Evolutionary conservation across 345 rosid genomes (phyloP).

Genomic region (Kandelia obovata): DNA sequence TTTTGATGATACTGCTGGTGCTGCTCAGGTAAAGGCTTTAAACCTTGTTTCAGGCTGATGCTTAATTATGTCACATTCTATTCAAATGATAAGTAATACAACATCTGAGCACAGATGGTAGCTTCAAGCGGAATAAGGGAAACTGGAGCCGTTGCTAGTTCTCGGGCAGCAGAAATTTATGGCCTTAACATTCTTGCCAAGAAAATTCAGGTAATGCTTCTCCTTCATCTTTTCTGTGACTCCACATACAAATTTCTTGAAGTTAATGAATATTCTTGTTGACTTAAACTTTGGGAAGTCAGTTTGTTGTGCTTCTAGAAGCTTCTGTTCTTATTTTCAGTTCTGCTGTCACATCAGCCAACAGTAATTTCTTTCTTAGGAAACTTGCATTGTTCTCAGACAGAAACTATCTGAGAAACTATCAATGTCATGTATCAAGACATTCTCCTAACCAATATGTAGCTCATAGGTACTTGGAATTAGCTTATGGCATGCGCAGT

Average conservation of each 20-base stretch:
- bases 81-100: slow-evolving; percentile 8
- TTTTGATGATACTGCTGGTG: slow-evolving; percentile 76
- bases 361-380: no score
- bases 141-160: slow-evolving; percentile 83
- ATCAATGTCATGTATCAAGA: no score
- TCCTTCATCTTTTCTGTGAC: background rate
- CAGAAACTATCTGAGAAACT: no score
- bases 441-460: no score
- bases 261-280: background rate
- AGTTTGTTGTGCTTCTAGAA: no score
- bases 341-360: no score
- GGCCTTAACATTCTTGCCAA: slow-evolving; percentile 74
- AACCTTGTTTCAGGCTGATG: slow-evolving; percentile 6
- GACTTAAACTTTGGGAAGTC: background rate
- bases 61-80: slow-evolving; percentile 5
- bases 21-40: slow-evolving; percentile 62
- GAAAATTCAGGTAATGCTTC: slow-evolving; percentile 61
- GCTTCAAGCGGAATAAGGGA: slow-evolving; percentile 52
- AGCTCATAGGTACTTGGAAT: no score
- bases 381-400: no score
- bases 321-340: no score
- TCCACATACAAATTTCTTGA: slow-evolving; percentile 3
- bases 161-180: slow-evolving; percentile 80
- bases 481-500: no score
- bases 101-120: slow-evolving; percentile 41